Conservation (phyloP, 257 asterid genomes). For the Knoxia roxburghii region DNA sequence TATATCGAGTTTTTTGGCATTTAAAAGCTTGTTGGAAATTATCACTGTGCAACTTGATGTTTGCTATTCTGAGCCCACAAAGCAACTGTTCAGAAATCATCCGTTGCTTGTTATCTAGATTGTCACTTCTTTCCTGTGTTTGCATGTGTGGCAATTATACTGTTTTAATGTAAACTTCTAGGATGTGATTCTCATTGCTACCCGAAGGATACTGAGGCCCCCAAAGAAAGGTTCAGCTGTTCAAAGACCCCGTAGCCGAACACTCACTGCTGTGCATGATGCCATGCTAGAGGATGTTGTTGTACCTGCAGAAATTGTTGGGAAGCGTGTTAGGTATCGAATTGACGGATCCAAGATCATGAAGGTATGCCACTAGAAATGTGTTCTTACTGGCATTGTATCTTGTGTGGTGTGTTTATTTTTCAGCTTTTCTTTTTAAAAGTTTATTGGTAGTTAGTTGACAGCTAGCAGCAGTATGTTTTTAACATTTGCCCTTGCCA, state of each 20-base stretch:
- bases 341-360: constrained; percentile 79
- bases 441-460: too few relatives aligned
- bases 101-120: background rate
- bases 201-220: constrained; percentile 77
- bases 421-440: background rate
- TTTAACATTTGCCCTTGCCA: background rate
- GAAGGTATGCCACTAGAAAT: constrained; percentile 42
- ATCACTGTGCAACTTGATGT: too few relatives aligned
- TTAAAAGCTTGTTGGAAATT: background rate
- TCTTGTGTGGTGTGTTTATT: too few relatives aligned
- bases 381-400: background rate
- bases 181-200: constrained; percentile 76
- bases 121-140: background rate
- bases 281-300: constrained; percentile 84
- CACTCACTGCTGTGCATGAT: constrained; percentile 85
- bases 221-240: constrained; percentile 92
- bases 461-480: too few relatives aligned
- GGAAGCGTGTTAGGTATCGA: constrained; percentile 59
- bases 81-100: too few relatives aligned
- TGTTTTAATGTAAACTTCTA: constrained; percentile 12
- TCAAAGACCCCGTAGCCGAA: constrained; percentile 77
- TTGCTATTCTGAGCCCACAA: too few relatives aligned
- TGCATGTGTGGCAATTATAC: too few relatives aligned
- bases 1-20: too few relatives aligned
- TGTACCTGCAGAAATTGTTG: constrained; percentile 82